Evolutionary conservation across 192 early-diverging fungal species (phyloP).

Genomic region (Chytriomyces sp.): DNA sequence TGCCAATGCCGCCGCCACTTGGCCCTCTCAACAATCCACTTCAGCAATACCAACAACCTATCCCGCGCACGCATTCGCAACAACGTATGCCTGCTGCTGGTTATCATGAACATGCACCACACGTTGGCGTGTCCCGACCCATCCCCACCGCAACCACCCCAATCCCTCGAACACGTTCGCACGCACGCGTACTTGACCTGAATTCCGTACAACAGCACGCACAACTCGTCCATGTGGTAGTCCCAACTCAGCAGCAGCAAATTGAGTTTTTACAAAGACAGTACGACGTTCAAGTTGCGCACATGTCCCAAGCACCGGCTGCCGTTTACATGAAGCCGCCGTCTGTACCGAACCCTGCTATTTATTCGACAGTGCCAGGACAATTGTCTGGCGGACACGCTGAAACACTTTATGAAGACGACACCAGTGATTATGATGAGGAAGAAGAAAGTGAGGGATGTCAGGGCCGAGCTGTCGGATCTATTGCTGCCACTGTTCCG

Average conservation of each 20-base stretch:
- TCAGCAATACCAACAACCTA: slow-evolving; percentile 8
- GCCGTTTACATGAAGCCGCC: not conserved
- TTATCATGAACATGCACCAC: not conserved
- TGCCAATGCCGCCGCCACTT: not conserved
- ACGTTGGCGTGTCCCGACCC: too few species aligned
- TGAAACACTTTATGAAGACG: not conserved
- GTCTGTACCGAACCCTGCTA: not conserved
- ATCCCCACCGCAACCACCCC: not conserved
- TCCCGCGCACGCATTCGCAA: not conserved
- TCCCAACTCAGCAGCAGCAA: not conserved
- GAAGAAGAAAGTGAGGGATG: not conserved
- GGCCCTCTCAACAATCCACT: not conserved
- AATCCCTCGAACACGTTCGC: not conserved
- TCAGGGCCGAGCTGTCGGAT: not conserved
- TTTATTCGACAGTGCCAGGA: too few species aligned
- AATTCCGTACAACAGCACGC: not conserved
- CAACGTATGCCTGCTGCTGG: not conserved
- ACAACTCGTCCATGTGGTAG: not conserved
- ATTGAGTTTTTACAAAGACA: slow-evolving; percentile 16
- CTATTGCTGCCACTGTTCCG: not conserved
- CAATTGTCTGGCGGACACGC: too few species aligned
- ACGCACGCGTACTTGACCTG: slow-evolving; percentile 17
- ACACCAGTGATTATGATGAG: not conserved
- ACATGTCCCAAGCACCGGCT: not conserved
- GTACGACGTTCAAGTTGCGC: not conserved